A percentile compares a stretch with the other conserved stretches of the same genome.
These are phyloP conservation scores for Cyclanthera cordifolia DNA, from an alignment of 306 rosid genomes.

Conservation along the genomic window DNA sequence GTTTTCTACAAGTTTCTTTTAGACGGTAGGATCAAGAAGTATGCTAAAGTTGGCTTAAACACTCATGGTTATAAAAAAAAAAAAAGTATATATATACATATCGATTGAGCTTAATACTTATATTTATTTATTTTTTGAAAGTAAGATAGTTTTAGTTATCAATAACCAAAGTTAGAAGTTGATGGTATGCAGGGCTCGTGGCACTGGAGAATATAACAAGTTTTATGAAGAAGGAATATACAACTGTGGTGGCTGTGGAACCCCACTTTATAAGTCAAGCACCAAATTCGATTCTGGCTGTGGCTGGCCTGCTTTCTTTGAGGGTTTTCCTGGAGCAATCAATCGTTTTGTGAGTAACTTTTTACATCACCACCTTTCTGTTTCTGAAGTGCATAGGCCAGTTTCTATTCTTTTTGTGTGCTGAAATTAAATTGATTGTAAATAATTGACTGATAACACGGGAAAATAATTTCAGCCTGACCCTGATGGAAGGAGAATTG, in stretches of 20 bases:
- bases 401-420: neutral
- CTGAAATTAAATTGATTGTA: neutral
- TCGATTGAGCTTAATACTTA: neutral
- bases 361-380: neutral
- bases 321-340: conserved; percentile 81
- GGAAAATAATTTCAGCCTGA: conserved; percentile 40
- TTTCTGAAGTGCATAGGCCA: neutral
- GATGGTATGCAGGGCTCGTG: conserved; percentile 39
- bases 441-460: neutral
- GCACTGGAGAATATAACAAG: conserved; percentile 76
- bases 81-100: too few relatives aligned
- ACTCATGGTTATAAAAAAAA: too few relatives aligned
- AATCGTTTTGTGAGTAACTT: conserved; percentile 45
- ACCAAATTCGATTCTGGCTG: conserved; percentile 84
- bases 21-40: too few relatives aligned
- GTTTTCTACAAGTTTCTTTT: too few relatives aligned
- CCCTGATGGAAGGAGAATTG: conserved; percentile 84
- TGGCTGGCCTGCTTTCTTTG: conserved; percentile 95
- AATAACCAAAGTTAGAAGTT: neutral
- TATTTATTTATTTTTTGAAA: neutral
- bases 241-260: conserved; percentile 67
- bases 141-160: neutral
- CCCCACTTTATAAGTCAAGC: conserved; percentile 63
- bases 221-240: conserved; percentile 61
- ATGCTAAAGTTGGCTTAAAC: too few relatives aligned